A percentile compares a stretch with the other conserved stretches of the same genome.
phyloP scores from a whole-genome alignment of 2,329 filamentous ascomycete genomes.

The Alternaria arborescens region DNA sequence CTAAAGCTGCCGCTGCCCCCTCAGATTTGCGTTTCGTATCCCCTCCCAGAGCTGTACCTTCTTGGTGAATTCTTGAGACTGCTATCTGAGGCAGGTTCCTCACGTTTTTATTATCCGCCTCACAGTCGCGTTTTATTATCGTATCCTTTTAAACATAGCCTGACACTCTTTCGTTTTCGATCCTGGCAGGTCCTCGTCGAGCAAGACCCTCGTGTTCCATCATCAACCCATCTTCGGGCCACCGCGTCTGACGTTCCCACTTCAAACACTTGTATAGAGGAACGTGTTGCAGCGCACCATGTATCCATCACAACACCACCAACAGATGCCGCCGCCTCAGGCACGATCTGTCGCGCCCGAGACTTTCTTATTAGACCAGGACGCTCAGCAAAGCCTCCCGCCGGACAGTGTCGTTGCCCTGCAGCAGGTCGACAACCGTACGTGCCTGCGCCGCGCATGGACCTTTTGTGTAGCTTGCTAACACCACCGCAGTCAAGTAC shows the following conservation, averaged over 20 bases:
- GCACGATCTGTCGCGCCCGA: conserved; percentile 77
- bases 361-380: conserved; percentile 97
- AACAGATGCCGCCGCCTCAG: conserved; percentile 88
- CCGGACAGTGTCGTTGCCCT: conserved; percentile 96
- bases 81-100: conserved; percentile 49
- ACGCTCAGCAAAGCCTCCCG: conserved; percentile 94
- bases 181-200: conserved; percentile 50
- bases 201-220: conserved; percentile 42
- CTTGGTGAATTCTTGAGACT: conserved; percentile 48
- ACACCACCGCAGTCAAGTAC: conserved; percentile 81
- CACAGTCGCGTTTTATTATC: conserved; percentile 47
- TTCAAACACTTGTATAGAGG: conserved; percentile 41
- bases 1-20: conserved; percentile 52
- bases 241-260: conserved; percentile 40
- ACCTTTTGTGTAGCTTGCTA: conserved; percentile 32
- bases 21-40: conserved; percentile 51
- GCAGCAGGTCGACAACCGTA: conserved; percentile 97
- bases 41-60: conserved; percentile 43
- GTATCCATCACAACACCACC: conserved; percentile 65
- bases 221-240: conserved; percentile 22
- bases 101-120: conserved; percentile 18
- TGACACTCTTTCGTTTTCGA: conserved; percentile 48
- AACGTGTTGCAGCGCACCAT: conserved; percentile 54
- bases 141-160: conserved; percentile 43
- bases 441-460: conserved; percentile 53